Base-by-base conservation (phyloP, 495 filamentous ascomycete species). In the Aspergillus bridgeri region DNA sequence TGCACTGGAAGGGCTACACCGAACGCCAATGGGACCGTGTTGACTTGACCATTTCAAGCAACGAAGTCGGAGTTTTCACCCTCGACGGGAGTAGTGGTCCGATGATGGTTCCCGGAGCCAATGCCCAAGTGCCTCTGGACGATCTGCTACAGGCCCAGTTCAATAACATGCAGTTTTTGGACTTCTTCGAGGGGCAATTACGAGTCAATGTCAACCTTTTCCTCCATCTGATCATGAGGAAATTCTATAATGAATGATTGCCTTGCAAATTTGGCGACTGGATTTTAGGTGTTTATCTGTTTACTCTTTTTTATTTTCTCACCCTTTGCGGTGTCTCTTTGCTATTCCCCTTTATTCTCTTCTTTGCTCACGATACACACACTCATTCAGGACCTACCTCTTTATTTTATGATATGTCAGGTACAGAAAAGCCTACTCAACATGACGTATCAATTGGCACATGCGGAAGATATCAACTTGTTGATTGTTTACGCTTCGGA, bases 61-160 rank as follows among this genome's bases (percentile, higher is more conserved):
- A 99, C 69, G 88, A 94, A 72, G 91, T 99, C 51, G 95, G 95
- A 47, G 85, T 96, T 3, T 99, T 98, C 74, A 88, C 86, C 60
- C 78, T 99, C 50, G 95, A 99, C 69, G 95, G 91, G 18, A 91
- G 87, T 70, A 88, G 85, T 54, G 91, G 94, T 43, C 92, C 89
- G 60, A 96, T 98, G 78, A 92, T 96, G 83, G 89, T 99, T 33
- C 92, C 94, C 0, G 95, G 94, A 11, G 94, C 92, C 42, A 95
- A 88, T 65, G 91, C 90, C 23, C 85, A 92, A 64, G 84, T 99
- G 48, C 86, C 92, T 45, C 81, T 98, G 65, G 94, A 99, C 68
- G 93, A 96, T 72, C 76, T 98, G 67, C 79, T 99, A 64, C 91
- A 96, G 76, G 93, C 90, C 53, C 94, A 98, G 75, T 98, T 96